Percentiles rank a stretch among this genome's conserved stretches.
phyloP scores from a whole-genome alignment of 192 early-diverging fungal species.

The Rhizophagus sp. region DNA sequence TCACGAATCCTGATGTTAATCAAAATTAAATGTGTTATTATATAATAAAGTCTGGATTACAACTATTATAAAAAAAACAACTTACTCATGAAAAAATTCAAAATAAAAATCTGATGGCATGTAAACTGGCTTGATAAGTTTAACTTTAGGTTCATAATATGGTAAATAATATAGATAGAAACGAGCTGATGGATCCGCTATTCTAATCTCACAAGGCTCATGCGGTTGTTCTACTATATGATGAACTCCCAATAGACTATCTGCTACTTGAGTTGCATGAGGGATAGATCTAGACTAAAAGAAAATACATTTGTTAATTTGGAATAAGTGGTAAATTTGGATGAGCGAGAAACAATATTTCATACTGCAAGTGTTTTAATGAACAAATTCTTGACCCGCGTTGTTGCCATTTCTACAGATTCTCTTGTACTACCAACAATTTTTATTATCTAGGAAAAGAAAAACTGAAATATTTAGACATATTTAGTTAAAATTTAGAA shows the following conservation, averaged over 20 bases:
- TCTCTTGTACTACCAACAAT: constrained; percentile 24
- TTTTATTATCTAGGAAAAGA: constrained; percentile 19
- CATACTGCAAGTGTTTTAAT: constrained; percentile 32
- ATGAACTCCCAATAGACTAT: background rate
- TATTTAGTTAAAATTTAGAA: background rate
- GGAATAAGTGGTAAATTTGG: too few species aligned
- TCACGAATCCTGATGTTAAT: constrained; percentile 7
- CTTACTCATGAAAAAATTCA: background rate
- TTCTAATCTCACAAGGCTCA: background rate
- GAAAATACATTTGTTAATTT: too few species aligned
- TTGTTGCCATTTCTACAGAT: constrained; percentile 23
- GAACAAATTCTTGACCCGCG: constrained; percentile 41
- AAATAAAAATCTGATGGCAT: background rate
- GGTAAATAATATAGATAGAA: background rate
- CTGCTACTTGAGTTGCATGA: background rate
- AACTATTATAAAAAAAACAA: background rate
- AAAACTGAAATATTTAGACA: constrained; percentile 32
- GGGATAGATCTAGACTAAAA: constrained; percentile 10
- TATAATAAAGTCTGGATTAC: background rate
- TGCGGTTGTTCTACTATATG: constrained; percentile 20
- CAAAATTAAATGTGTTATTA: background rate
- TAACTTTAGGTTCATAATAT: background rate
- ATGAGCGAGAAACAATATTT: background rate
- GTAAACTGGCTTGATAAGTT: background rate
- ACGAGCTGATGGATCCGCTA: background rate